Evolutionary conservation across 2,329 filamentous ascomycete species (phyloP).

Genomic region (Camptophora hylomeconis): DNA sequence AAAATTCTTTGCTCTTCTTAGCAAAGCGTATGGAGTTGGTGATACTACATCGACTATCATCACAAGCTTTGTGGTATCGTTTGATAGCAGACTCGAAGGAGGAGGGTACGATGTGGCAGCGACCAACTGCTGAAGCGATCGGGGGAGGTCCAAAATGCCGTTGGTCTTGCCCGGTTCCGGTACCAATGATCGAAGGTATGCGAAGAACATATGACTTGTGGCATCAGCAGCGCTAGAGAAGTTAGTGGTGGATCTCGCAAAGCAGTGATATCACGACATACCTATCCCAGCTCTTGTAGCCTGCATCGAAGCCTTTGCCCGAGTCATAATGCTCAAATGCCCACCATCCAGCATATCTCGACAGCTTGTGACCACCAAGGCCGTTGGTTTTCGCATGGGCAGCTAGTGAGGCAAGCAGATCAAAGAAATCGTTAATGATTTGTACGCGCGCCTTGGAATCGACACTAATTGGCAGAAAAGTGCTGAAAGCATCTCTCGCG

Average conservation of each 20-base stretch:
- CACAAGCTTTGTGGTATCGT: conserved; percentile 73
- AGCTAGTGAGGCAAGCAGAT: conserved; percentile 77
- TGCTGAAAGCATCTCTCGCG: conserved; percentile 86
- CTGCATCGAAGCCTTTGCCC: conserved; percentile 84
- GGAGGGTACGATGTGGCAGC: conserved; percentile 93
- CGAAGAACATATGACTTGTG: conserved; percentile 94
- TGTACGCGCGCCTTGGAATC: conserved; percentile 72
- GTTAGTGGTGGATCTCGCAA: conserved; percentile 2
- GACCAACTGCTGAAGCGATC: conserved; percentile 79
- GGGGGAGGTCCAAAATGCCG: conserved; percentile 74
- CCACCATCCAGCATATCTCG: conserved; percentile 95
- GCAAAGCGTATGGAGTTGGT: conserved; percentile 79
- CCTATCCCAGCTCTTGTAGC: conserved; percentile 79
- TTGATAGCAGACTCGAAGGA: conserved; percentile 59
- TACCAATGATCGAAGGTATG: conserved; percentile 78
- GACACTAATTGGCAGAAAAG: conserved; percentile 87
- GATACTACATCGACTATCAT: conserved; percentile 97
- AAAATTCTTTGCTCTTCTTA: conserved; percentile 86
- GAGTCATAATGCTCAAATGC: conserved; percentile 84
- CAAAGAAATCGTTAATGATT: conserved; percentile 95
- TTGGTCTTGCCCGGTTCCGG: conserved; percentile 60
- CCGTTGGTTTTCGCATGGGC: conserved; percentile 90
- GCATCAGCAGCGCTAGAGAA: conserved; percentile 70
- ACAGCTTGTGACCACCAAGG: conserved; percentile 83
- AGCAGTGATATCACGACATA: conserved; percentile 29